phyloP scores from a whole-genome alignment of 139 green algal genomes.

The Haematococcus lacustris region DNA sequence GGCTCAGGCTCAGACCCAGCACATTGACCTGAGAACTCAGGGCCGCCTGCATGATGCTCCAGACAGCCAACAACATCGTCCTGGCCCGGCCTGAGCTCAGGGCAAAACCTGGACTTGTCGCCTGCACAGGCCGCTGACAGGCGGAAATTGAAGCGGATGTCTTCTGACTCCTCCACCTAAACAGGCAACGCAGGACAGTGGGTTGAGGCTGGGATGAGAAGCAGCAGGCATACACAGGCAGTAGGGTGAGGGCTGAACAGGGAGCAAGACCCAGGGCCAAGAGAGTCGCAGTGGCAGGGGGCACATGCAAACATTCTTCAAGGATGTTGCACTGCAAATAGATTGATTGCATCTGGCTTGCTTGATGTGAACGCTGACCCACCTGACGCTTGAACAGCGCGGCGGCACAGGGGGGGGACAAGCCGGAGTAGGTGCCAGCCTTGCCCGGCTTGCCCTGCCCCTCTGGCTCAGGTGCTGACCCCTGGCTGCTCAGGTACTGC shows the following conservation, averaged over 20 bases:
- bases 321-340: background rate
- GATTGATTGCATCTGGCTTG: background rate
- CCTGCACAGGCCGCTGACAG: constrained; percentile 20
- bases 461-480: background rate
- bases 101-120: constrained; percentile 32
- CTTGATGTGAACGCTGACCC: background rate
- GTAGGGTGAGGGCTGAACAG: background rate
- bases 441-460: background rate
- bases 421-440: background rate
- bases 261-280: background rate
- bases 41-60: constrained; percentile 13
- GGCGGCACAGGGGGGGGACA: constrained; percentile 17
- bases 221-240: background rate
- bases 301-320: background rate
- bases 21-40: constrained; percentile 19
- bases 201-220: background rate
- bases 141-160: constrained; percentile 36
- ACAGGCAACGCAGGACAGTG: background rate
- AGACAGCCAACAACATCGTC: constrained; percentile 31
- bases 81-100: constrained; percentile 22
- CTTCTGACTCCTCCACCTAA: constrained; percentile 36
- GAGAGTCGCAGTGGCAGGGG: background rate
- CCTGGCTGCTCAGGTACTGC: constrained; percentile 4
- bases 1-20: too few species aligned
- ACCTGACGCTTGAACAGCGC: constrained; percentile 30